Conservation (phyloP, 2,329 filamentous ascomycete species). For the Cladosporium sp. region DNA sequence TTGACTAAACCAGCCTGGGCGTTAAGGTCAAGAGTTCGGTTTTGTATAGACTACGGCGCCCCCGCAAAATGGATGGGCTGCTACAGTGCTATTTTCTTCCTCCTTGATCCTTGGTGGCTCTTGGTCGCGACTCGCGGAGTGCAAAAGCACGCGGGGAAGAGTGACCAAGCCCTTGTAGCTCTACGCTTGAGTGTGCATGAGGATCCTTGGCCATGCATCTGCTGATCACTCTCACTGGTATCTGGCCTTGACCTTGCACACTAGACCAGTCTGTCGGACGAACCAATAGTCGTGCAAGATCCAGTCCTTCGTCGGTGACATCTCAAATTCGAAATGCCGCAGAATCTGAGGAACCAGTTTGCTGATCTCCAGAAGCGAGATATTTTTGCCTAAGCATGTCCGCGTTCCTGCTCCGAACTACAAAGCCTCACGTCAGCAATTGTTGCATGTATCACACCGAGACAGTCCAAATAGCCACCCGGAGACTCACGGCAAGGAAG, state of each 20-base stretch:
- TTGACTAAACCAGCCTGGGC: slow-evolving; percentile 1
- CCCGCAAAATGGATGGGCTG: background rate
- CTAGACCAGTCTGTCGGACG: slow-evolving; percentile 30
- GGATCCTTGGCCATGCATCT: slow-evolving; percentile 14
- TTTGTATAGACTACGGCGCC: background rate
- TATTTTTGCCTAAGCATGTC: slow-evolving; percentile 39
- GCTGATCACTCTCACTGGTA: slow-evolving; percentile 10
- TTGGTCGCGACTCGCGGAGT: background rate
- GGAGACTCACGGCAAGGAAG: slow-evolving; percentile 21
- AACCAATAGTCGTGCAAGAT: slow-evolving; percentile 29
- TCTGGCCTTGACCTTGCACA: slow-evolving; percentile 29
- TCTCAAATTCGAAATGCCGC: slow-evolving; percentile 29
- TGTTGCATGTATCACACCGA: background rate
- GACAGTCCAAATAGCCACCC: background rate
- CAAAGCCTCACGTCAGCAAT: background rate
- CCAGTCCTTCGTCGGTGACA: slow-evolving; percentile 32
- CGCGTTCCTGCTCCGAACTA: slow-evolving; percentile 40
- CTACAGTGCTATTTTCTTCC: background rate
- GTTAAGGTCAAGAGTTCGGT: background rate
- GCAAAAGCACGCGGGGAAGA: slow-evolving; percentile 11
- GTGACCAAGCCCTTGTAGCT: slow-evolving; percentile 12
- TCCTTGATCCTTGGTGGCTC: background rate
- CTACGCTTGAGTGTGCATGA: slow-evolving; percentile 6
- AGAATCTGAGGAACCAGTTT: slow-evolving; percentile 37
- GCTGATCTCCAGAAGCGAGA: slow-evolving; percentile 36